Evolutionary conservation across 1,284 basidiomycete genomes (phyloP), one percentile per base, ranked within the genome.

Genomic region (Irpex sp.): DNA sequence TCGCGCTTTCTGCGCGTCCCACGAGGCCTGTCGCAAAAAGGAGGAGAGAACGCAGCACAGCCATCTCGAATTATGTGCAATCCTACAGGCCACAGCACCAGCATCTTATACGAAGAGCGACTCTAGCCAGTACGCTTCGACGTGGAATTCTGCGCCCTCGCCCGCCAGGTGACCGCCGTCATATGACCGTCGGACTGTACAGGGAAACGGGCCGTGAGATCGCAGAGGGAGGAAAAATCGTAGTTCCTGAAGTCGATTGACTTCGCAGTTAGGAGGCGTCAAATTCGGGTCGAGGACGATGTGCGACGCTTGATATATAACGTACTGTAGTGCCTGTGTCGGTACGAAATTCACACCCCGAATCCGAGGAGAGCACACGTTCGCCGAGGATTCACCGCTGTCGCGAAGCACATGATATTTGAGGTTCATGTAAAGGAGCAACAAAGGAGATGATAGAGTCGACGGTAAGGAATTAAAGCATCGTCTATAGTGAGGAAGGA

Each of bases 401-500:
- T 56, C 13, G 9, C 26, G 54, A 9, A 31, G 11, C 54, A 56
- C 54, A 34, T 56, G 54, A 56, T 21, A 26, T 13, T 56, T 15
- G 19, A 15, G 54, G 54, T 13, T 17, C 34, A 56, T 52, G 21
- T 26, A 31, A 2, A 56, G 21, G 6, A 6, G 19, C 34, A 11
- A 56, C 13, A 15, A 13, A 9, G 13, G 26, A 56, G 7, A 34
- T 34, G 49, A 19, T 51, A n/a, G 49, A 51, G 8, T 51, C 7
- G 15, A 51, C 11, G 17, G 49, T 8, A 15, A 9, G 40, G 15
- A 15, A 44, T 44, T 9, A 15, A 44, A 9, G 15, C 15, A 15
- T 44, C 40, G 8, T 15, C 40, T 44, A 44, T 15, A 11, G 40
- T 44, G 40, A 44, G 34, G 63, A 51, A 37, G 89, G 88, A 73